phyloP scores from a whole-genome alignment of 2,329 filamentous ascomycete genomes.

The Lachnellula arida region DNA sequence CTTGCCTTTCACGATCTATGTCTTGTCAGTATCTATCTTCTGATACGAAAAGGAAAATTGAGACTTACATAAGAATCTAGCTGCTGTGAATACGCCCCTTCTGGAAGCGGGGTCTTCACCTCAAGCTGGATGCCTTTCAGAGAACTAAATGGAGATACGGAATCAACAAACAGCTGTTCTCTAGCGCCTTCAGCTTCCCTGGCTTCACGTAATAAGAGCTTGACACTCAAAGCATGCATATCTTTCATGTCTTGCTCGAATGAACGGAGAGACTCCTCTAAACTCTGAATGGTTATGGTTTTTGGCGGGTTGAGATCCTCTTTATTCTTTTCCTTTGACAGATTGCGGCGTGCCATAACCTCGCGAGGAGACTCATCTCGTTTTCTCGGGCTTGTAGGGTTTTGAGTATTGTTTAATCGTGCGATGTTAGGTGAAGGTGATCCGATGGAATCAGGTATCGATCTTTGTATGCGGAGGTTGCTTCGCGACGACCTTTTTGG shows the following conservation, averaged over 20 bases:
- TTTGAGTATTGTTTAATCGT: not conserved
- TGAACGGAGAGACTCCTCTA: constrained; percentile 6
- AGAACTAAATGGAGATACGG: constrained; percentile 20
- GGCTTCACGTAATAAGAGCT: constrained; percentile 16
- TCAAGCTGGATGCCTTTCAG: constrained; percentile 8
- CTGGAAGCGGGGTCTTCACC: constrained; percentile 2
- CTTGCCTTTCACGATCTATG: constrained; percentile 12
- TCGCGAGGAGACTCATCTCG: not conserved
- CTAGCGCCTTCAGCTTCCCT: not conserved
- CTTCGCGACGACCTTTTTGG: not conserved
- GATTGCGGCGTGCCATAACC: not conserved
- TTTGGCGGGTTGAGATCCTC: not conserved
- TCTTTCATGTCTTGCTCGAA: constrained; percentile 13
- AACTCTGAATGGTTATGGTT: not conserved
- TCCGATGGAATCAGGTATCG: not conserved
- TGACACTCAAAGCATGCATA: constrained; percentile 15
- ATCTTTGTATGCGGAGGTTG: not conserved
- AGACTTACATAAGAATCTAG: constrained; percentile 13
- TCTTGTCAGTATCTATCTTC: not conserved
- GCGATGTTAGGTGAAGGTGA: not conserved
- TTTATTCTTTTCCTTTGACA: not conserved
- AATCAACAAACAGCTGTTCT: constrained; percentile 8
- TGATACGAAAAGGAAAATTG: not conserved
- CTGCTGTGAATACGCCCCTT: not conserved
- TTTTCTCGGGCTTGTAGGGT: not conserved